Evolutionary conservation across 352 stramenopile species (phyloP).

Genomic region (Lagenidium sp.): DNA sequence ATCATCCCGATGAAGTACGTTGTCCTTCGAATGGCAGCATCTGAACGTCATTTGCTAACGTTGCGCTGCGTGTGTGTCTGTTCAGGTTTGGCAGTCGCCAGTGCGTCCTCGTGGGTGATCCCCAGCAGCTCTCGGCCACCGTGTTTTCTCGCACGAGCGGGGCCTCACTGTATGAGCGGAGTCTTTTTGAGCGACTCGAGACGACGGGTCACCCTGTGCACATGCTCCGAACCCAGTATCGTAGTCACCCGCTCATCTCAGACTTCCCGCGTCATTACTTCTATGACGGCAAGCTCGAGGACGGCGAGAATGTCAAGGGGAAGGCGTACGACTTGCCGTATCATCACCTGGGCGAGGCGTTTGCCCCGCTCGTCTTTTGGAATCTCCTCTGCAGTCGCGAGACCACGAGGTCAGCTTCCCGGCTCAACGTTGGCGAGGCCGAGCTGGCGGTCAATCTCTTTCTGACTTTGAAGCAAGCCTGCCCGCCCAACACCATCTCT

Average conservation of each 20-base stretch:
- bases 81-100: slow-evolving; percentile 81
- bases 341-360: slow-evolving; percentile 56
- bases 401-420: slow-evolving; percentile 66
- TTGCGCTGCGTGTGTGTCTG: slow-evolving; percentile 2
- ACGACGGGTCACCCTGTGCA: slow-evolving; percentile 82
- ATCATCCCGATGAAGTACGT: slow-evolving; percentile 89
- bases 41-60: background rate
- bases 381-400: slow-evolving; percentile 76
- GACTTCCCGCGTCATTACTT: slow-evolving; percentile 82
- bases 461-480: slow-evolving; percentile 77
- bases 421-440: slow-evolving; percentile 71
- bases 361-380: slow-evolving; percentile 81
- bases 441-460: slow-evolving; percentile 86
- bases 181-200: slow-evolving; percentile 90
- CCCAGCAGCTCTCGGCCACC: slow-evolving; percentile 90
- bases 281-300: slow-evolving; percentile 76
- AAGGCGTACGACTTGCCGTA: slow-evolving; percentile 65
- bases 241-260: slow-evolving; percentile 79
- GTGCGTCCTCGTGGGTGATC: slow-evolving; percentile 90
- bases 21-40: background rate
- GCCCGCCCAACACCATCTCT: slow-evolving; percentile 57
- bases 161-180: slow-evolving; percentile 85
- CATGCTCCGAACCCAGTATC: slow-evolving; percentile 85
- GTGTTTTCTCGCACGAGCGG: slow-evolving; percentile 85
- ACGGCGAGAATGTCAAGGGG: slow-evolving; percentile 70